Base-by-base conservation (phyloP, 805 yeast genomes). In the Wickerhamomyces tratensis region DNA sequence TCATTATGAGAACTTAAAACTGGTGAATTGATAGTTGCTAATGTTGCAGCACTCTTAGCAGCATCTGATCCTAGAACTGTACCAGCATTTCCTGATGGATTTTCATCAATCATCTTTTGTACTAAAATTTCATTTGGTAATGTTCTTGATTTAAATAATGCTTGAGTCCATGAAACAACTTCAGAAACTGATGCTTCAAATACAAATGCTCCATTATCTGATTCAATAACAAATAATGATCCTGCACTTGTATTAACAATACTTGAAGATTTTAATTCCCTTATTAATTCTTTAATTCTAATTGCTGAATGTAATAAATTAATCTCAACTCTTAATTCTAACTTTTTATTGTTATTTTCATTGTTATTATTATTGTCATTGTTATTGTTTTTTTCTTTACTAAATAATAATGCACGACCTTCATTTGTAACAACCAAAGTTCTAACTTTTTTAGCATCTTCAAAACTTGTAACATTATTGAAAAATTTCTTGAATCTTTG, bases 351-450 rank as follows among this genome's bases (percentile, higher is more conserved):
- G 9, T 58, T 61, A 10, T 61, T 43, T 25, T 50, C 51, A 7
- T 29, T 29, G 11, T 7, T 9, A 3, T 49, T 41, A 4, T 56
- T 59, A 34, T 51, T 52, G 43, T 64, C 41, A 4, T 56, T 59
- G 33, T 51, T 52, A 42, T 64, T 72, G 36, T 60, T 64, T 31
- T 71, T 60, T 6, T 31, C n/a, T 49, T 63, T 60, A 1, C 50
- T 56, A 46, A 83, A 76, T 1, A 82, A 53, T 45, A 84, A 58
- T 1, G 74, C 77, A 39, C 89, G 65, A 1, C 88, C 91, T 53
- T 71, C 71, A 1, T 77, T 67, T 2, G 89, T 83, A 0, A 81
- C 63, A 12, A 82, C 49, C 45, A 81, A 50, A 2, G 80, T 70
- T 47, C 85, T 71, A 9, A 68, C 65, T 43, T 67, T 58, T 41